Base-by-base conservation (phyloP, 1,139 yeast species). In the Saccharomyces pastorianus region DNA sequence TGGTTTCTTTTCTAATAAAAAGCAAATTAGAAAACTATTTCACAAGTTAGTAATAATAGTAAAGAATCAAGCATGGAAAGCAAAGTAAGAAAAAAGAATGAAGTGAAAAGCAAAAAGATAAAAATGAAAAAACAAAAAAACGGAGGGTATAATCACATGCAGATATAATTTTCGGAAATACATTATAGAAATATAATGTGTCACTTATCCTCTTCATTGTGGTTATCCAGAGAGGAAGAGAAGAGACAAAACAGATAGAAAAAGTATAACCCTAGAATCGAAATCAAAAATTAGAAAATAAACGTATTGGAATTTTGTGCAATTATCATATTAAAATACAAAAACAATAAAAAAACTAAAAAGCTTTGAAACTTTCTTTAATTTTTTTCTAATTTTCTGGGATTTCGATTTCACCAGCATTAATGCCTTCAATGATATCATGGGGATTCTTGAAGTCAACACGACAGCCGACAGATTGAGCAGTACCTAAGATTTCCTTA, bases 361-460 rank as follows among this genome's bases (percentile, higher is more conserved):
- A 14, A 38, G 11, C 17, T 9, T 38, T 38, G 9, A 3, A 38
- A 17, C 13, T 38, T 38, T 11, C 25, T 9, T 38, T 38, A 8
- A 4, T 17, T 38, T 38, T 32, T 38, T 20, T 38, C 44, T 83
- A 85, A 84, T 85, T 85, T 79, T 84, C 91, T 82, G 91, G 91
- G 75, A 85, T 88, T 80, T 91, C 98, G 74, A 91, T 85, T 79
- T 89, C 96, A 80, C 99, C 99, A 78, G 87, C 93, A 81, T 91
- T 84, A 77, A 91, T 91, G 77, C 93, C 96, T 71, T 90, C 98
- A 74, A 90, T 90, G 81, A 93, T 86, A 77, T 88, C 98, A 77
- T 93, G 99, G 70, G 99, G 97, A 85, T 93, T 93, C 85, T 93
- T 91, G 81, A 93, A 95, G 79, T 91, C 93, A 75, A 93, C 97